Evolutionary conservation across 1,284 basidiomycete species (phyloP), one percentile per base, ranked within the genome.

Genomic region (Athelia psychrophila): DNA sequence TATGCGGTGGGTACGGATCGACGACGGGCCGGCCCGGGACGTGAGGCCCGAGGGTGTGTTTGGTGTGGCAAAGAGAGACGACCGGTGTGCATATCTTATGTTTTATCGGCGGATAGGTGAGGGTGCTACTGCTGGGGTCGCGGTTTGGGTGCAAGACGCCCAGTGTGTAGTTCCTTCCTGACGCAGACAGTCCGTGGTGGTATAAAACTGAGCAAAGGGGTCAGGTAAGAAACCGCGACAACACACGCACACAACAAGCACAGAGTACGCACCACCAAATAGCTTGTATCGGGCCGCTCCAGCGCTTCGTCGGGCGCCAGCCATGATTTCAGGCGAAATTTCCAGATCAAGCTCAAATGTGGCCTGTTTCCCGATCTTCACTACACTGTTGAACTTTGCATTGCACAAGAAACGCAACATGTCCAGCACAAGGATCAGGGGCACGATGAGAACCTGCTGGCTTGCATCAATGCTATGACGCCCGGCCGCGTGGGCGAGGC

Each of bases 141-240:
- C 84, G 80, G 59, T 84, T 84, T 19, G 92, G 89, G 55, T 93
- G 88, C 8, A 95, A 74, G 2, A 97, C 91, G 57, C 95, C 90
- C 44, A 97, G 84, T 1, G 95, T 99, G 73, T 98, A 99, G 69
- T 98, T 95, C 0, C 96, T 96, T 6, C 95, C 95, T 0, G 86
- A 87, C 0, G 96, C 94, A 12, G 90, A 91, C 45, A 80, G 75
- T 2, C 96, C 96, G 63, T 99, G 95, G 69, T 99, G 96, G 69
- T 98, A 98, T 8, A 98, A 75, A 19, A 90, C 94, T 91, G 60
- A n/a, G 0, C 45, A 32, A 48, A 47, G 18, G 15, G 38, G 27
- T 48, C 47, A 20, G 32, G 18, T n/a, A 1, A 38, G 12, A 2
- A 46, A 45, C 30, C 19, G n/a, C n/a, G n/a, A n/a, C n/a, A n/a